Base-by-base conservation (phyloP, 148 eudicot species). In the Salicornia ramosissima region DNA sequence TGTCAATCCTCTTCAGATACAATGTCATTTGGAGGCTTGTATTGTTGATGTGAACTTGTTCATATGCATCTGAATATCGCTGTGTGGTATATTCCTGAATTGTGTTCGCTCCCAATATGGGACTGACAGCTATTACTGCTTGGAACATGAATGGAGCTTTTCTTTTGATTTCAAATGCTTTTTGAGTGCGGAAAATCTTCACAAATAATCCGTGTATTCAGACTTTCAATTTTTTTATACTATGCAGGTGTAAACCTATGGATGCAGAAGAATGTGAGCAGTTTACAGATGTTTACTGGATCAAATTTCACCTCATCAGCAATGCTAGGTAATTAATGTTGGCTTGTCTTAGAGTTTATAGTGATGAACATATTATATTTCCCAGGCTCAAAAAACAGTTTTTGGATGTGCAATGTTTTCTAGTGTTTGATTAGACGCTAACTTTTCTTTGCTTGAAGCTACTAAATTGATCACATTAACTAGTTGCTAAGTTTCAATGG, bases 221-320 rank as follows among this genome's bases (percentile, higher is more conserved):
- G n/a, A n/a, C n/a, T n/a, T 21, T 15, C 70, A 49, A 71, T 34
- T 55, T 57, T 34, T 53, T 34, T 62, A 33, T 75, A 22, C 54
- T 53, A 10, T 78, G 67, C 73, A 92, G 97, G 79, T 90, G 90
- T 75, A 88, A 90, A 76, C 96, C 96, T 46, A 90, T 90, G 96
- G 95, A 93, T 76, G 90, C 86, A 64, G 95, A 93, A 82, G 96
- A 88, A 14, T 93, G 96, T 77, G 95, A 86, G 77, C 75, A 80
- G 26, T 93, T 77, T 75, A 90, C 96, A 28, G 98, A 93, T 71
- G 96, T 93, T 31, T 93, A 82, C 69, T 88, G 98, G 95, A 88
- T 93, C 70, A 90, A 90, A 83, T 93, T 90, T 78, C 49, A 33
- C 53, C 84, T 74, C 66, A 77, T 84, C 75, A 78, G 75, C 79